These are phyloP conservation scores for Niveomyces coronatus DNA, from an alignment of 2,329 filamentous ascomycete genomes.

Conservation along the genomic window DNA sequence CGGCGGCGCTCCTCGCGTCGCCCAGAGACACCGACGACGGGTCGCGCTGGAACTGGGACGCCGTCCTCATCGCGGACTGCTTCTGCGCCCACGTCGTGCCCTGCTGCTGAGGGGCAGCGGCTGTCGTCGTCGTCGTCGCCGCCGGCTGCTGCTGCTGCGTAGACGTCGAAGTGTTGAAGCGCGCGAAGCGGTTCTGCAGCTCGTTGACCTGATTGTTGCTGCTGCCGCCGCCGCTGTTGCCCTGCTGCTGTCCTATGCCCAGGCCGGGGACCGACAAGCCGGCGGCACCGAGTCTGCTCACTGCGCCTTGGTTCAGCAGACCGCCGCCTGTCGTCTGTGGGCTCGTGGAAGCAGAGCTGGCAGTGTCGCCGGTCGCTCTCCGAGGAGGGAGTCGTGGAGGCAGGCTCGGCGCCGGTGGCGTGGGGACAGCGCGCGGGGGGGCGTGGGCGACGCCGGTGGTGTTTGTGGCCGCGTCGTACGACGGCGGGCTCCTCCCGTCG, in stretches of 20 bases:
- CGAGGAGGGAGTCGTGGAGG: slow-evolving; percentile 56
- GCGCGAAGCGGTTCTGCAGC: slow-evolving; percentile 57
- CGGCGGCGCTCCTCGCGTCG: slow-evolving; percentile 47
- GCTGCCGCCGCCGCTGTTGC: slow-evolving; percentile 18
- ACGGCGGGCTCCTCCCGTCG: slow-evolving; percentile 21
- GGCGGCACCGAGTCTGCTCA: slow-evolving; percentile 57
- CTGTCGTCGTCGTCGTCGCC: too few relatives aligned
- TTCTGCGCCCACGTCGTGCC: slow-evolving; percentile 57
- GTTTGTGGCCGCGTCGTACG: slow-evolving; percentile 21
- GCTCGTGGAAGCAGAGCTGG: slow-evolving; percentile 9
- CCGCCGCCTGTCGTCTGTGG: slow-evolving; percentile 21
- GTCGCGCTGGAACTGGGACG: slow-evolving; percentile 47
- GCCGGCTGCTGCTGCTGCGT: slow-evolving; percentile 11
- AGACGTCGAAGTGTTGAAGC: slow-evolving; percentile 29
- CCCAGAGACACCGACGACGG: slow-evolving; percentile 50
- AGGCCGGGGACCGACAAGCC: slow-evolving; percentile 72
- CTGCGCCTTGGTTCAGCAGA: slow-evolving; percentile 44
- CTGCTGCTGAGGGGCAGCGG: slow-evolving; percentile 22
- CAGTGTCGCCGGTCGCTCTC: slow-evolving; percentile 20
- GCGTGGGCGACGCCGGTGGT: slow-evolving; percentile 15
- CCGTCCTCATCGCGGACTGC: slow-evolving; percentile 52
- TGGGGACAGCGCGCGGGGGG: slow-evolving; percentile 11
- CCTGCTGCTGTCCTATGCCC: slow-evolving; percentile 56
- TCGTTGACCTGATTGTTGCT: slow-evolving; percentile 43
- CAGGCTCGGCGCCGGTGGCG: slow-evolving; percentile 50